Percentiles rank a stretch among this genome's conserved stretches.
Evolutionary conservation across 1,284 basidiomycete species (phyloP).

Genomic region (Ustilago tritici): DNA sequence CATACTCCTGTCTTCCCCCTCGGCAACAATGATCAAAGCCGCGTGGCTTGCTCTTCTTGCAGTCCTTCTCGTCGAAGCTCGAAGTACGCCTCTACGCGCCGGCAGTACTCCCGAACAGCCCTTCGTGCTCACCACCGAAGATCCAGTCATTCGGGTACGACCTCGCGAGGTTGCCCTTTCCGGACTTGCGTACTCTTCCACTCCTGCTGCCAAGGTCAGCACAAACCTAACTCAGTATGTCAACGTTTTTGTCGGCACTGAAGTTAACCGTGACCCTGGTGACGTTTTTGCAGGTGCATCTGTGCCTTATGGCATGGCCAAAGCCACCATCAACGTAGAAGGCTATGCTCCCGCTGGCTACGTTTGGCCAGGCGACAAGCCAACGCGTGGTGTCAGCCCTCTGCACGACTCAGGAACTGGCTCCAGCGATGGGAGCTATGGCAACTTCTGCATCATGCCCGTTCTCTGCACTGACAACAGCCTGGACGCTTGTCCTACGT

Average conservation of each 20-base stretch:
- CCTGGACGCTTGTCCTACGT: conserved; percentile 54
- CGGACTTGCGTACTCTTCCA: background rate
- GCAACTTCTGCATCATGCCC: conserved; percentile 62
- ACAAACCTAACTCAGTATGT: conserved; percentile 37
- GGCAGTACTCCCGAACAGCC: conserved; percentile 22
- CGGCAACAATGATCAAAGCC: conserved; percentile 5
- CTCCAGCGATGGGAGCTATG: conserved; percentile 56
- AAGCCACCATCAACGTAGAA: conserved; percentile 59
- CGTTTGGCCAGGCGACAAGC: conserved; percentile 40
- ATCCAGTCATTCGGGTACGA: background rate
- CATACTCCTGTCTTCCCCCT: background rate
- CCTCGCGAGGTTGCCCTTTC: background rate
- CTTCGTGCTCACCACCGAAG: conserved; percentile 2
- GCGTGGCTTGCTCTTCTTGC: conserved; percentile 8
- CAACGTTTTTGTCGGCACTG: conserved; percentile 49
- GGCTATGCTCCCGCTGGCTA: conserved; percentile 61
- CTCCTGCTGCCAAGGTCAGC: background rate
- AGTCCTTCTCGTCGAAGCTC: conserved; percentile 11
- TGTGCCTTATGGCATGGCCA: conserved; percentile 62
- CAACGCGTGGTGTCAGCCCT: conserved; percentile 55
- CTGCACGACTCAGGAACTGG: conserved; percentile 64
- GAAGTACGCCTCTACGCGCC: conserved; percentile 5
- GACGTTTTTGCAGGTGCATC: conserved; percentile 59
- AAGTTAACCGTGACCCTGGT: conserved; percentile 44
- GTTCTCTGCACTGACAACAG: conserved; percentile 51